Percentiles rank a stretch among this genome's conserved stretches.
phyloP scores from a whole-genome alignment of 2,329 filamentous ascomycete species.

The Colletotrichum salicis region DNA sequence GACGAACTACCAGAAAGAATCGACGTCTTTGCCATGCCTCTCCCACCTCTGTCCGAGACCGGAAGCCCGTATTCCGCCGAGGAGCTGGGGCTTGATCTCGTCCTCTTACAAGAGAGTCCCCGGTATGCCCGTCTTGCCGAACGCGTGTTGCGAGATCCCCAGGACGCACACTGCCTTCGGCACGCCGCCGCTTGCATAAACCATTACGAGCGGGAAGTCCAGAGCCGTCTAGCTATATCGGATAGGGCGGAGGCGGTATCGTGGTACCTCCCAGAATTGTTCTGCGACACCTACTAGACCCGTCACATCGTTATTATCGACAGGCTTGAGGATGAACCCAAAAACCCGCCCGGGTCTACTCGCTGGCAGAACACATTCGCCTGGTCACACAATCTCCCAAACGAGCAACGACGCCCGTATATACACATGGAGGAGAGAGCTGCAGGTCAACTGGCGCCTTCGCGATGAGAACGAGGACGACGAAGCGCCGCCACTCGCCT shows the following conservation, averaged over 20 bases:
- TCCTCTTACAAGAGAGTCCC: not conserved
- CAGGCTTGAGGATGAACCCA: not conserved
- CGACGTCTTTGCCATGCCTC: not conserved
- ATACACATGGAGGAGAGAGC: not conserved
- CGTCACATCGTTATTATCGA: not conserved
- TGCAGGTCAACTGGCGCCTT: not conserved
- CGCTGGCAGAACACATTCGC: not conserved
- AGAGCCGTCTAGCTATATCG: not conserved
- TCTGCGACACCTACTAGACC: not conserved
- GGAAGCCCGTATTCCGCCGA: not conserved
- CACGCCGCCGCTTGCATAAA: not conserved
- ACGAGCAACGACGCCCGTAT: too few species aligned
- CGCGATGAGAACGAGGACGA: not conserved
- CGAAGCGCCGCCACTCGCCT: not conserved
- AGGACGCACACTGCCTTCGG: not conserved
- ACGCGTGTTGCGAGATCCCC: not conserved
- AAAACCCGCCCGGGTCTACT: not conserved
- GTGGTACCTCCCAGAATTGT: not conserved
- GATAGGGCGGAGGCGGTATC: not conserved
- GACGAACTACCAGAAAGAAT: not conserved
- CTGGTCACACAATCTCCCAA: too few species aligned
- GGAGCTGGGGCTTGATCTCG: not conserved
- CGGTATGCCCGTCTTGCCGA: not conserved
- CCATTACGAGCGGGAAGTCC: slow-evolving; percentile 2
- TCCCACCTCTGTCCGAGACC: not conserved